Percentiles rank a stretch among this genome's conserved stretches.
Evolutionary conservation across 805 yeast genomes (phyloP).

Genomic region (Lachancea waltii): DNA sequence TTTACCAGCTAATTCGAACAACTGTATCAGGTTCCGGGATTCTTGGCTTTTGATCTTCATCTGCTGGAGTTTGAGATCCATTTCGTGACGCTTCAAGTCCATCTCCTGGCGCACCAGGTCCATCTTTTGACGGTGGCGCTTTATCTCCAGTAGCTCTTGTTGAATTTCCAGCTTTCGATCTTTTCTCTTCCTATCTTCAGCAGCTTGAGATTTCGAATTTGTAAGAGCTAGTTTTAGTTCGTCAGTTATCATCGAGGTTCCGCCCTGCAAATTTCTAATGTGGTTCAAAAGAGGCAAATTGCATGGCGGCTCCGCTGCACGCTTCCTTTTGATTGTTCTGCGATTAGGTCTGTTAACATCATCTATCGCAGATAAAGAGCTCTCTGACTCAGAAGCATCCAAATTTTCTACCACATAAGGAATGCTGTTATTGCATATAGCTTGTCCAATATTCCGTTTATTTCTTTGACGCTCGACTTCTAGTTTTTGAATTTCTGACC

Average conservation of each 20-base stretch:
- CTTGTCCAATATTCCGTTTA: not conserved
- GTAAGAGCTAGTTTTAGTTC: not conserved
- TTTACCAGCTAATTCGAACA: not conserved
- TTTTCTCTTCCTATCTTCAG: constrained; percentile 1
- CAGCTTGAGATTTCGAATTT: not conserved
- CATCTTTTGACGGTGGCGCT: not conserved
- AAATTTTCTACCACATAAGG: not conserved
- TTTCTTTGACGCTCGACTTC: not conserved
- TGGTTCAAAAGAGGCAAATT: not conserved
- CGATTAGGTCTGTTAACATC: not conserved
- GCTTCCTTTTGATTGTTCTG: constrained; percentile 2
- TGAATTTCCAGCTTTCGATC: not conserved
- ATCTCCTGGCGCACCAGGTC: not conserved
- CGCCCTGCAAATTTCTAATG: not conserved
- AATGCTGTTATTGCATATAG: not conserved
- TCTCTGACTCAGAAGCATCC: not conserved
- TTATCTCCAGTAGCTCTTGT: constrained; percentile 1
- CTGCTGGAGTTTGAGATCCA: not conserved
- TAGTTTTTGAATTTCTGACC: constrained; percentile 1
- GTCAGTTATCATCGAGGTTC: not conserved
- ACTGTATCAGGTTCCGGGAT: not conserved
- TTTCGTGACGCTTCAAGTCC: not conserved
- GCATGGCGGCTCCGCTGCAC: not conserved
- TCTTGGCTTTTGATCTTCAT: not conserved
- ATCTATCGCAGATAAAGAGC: not conserved